phyloP scores from a whole-genome alignment of 1,284 basidiomycete species.

The Vanrija pseudolonga region DNA sequence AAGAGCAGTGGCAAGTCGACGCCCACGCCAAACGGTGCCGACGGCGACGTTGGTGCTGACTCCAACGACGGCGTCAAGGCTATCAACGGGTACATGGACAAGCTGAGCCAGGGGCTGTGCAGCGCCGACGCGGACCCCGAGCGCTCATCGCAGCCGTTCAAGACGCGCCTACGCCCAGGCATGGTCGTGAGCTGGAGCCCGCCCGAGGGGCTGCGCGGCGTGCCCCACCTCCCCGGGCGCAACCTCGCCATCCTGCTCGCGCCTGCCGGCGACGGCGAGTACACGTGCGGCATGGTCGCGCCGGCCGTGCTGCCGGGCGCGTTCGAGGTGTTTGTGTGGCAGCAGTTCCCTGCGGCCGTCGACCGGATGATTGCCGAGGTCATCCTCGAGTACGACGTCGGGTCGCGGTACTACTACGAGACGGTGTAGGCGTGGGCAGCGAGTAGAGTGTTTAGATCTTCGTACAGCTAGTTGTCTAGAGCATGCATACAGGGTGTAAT shows the following conservation, averaged over 20 bases:
- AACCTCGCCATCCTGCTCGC: neutral
- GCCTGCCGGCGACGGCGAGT: neutral
- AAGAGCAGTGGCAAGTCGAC: neutral
- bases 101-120: neutral
- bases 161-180: neutral
- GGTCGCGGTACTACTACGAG: neutral
- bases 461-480: no score
- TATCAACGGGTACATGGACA: neutral
- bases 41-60: no score
- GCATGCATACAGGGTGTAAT: no score
- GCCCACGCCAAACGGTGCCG: neutral
- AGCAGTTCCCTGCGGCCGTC: neutral
- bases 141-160: neutral
- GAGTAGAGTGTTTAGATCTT: no score
- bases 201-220: no score
- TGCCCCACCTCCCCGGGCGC: neutral
- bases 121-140: neutral
- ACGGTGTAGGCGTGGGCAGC: neutral
- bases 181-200: neutral
- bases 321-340: neutral
- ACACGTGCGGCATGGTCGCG: neutral
- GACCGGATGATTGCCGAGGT: neutral
- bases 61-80: no score
- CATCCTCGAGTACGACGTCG: neutral
- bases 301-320: neutral